Conservation (phyloP, 441 rosid genomes). For the Omphalea diandra region DNA sequence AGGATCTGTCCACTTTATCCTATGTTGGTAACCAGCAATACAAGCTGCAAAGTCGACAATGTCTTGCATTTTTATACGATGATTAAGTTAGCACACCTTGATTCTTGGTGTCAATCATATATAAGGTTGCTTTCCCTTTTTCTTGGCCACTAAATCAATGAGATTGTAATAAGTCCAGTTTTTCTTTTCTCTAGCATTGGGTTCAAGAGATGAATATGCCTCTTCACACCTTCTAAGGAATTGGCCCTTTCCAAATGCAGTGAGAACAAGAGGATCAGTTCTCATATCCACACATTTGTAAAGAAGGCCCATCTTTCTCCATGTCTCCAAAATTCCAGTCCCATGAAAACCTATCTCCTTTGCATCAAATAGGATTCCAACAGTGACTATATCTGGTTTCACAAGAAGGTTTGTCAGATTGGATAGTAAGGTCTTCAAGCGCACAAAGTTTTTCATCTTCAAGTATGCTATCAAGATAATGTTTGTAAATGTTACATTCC, state of each 20-base stretch:
- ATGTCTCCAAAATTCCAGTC: constrained; percentile 38
- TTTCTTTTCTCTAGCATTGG: constrained; percentile 31
- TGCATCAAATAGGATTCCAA: constrained; percentile 61
- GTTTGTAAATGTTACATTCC: constrained; percentile 52
- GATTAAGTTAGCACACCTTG: neutral
- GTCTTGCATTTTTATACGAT: too few relatives aligned
- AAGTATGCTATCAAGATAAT: constrained; percentile 49
- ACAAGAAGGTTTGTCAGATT: constrained; percentile 31
- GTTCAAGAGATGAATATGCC: constrained; percentile 33
- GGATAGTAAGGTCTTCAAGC: constrained; percentile 34
- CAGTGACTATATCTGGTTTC: constrained; percentile 64
- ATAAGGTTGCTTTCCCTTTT: constrained; percentile 15
- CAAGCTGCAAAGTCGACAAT: too few relatives aligned
- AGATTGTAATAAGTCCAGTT: constrained; percentile 46
- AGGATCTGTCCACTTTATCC: too few relatives aligned
- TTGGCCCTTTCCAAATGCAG: constrained; percentile 62
- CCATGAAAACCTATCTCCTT: constrained; percentile 42
- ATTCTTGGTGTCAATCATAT: neutral
- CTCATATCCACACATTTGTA: constrained; percentile 45
- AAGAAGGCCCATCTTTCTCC: constrained; percentile 62
- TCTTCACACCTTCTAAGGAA: constrained; percentile 54
- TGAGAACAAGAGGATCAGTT: constrained; percentile 61
- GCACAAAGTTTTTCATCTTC: constrained; percentile 56
- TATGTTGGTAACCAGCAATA: too few relatives aligned
- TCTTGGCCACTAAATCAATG: constrained; percentile 42